Conservation (phyloP, 2,329 filamentous ascomycete genomes). For the Keithomyces neogunnii region DNA sequence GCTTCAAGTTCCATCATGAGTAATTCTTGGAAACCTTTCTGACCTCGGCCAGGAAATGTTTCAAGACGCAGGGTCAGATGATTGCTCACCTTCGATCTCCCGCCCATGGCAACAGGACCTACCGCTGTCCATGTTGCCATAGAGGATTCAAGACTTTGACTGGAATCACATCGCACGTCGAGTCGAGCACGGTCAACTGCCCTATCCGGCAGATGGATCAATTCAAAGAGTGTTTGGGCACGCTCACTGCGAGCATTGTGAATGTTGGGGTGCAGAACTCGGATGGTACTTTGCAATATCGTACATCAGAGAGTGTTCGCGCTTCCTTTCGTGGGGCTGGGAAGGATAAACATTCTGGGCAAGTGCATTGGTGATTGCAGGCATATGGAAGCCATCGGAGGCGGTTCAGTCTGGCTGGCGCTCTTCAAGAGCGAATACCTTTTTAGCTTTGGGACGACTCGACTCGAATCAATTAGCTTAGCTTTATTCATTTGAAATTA, state of each 20-base stretch:
- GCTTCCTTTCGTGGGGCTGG: not conserved
- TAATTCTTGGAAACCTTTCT: conserved; percentile 2
- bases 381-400: too few species aligned
- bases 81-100: conserved; percentile 35
- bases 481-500: too few species aligned
- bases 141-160: conserved; percentile 30
- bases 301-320: conserved; percentile 12
- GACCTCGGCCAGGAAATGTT: conserved; percentile 28
- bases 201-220: conserved; percentile 31
- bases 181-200: conserved; percentile 34
- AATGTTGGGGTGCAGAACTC: conserved; percentile 14
- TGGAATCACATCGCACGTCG: conserved; percentile 39
- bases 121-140: conserved; percentile 37
- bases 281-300: conserved; percentile 20
- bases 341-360: not conserved
- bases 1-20: too few species aligned
- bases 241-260: conserved; percentile 23
- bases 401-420: too few species aligned
- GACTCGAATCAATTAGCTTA: too few species aligned
- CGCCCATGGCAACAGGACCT: conserved; percentile 26
- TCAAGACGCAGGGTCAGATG: conserved; percentile 23
- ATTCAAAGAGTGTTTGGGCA: conserved; percentile 24
- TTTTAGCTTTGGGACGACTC: too few species aligned
- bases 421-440: too few species aligned
- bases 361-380: not conserved